Base-by-base conservation (phyloP, 1,284 basidiomycete genomes). In the Ustilago tritici region DNA sequence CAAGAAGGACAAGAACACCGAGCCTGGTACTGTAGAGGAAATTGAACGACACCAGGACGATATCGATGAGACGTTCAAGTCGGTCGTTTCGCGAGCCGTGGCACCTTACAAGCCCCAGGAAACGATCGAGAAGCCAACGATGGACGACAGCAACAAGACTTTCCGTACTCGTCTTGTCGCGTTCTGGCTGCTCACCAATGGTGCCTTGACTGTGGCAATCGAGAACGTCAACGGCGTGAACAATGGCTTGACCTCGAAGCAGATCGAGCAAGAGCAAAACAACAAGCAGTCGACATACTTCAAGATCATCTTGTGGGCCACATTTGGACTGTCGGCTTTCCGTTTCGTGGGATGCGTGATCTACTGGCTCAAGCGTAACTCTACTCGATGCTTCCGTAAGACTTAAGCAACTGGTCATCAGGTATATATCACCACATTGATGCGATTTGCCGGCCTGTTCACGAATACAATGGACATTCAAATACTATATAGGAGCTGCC, bases 1-100 rank as follows among this genome's bases (percentile, higher is more conserved):
- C 92, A 73, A 88, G 57, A 85, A 83, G 66, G 82, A 81, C 52
- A 93, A 93, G 85, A 90, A 91, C 2, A 93, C 92, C 63, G 89
- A 89, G 9, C 91, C 92, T 7, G 92, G 83, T 57, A 85, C 82
- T 93, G 85, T 92, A 90, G 34, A 91, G 91, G 71, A 91, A 91
- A 78, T 82, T 50, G 84, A 83, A 49, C 65, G 73, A 11, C 77
- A 75, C 38, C 93, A 94, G 87, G 92, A 93, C 80, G 95, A 97
- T 85, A 91, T 98, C 54, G 95, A 98, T 85, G 91, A 91, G n/a
- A 91, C 91, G 43, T 98, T 98, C 89, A 94, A 95, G 87, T 92
- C 93, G 81, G 97, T 95, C 0, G 95, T 98, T 6, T 92, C 92
- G 14, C 92, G 96, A 63, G 95, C 95, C 0, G 91, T 98, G 59